A percentile compares a stretch with the other conserved stretches of the same genome.
Evolutionary conservation across 257 asterid genomes (phyloP).

Genomic region (Orobanche coerulescens): DNA sequence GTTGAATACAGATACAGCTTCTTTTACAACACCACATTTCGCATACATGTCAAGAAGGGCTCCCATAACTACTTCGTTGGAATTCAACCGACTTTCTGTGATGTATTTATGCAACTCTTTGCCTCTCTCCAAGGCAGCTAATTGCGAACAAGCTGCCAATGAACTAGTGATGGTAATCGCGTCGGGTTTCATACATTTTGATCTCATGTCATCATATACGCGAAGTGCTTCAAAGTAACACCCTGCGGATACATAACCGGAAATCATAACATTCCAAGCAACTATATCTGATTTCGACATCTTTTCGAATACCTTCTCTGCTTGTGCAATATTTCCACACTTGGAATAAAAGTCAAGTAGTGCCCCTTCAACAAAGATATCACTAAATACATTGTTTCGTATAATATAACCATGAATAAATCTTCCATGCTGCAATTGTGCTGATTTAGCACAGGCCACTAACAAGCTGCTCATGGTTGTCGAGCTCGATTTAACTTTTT

Average conservation of each 20-base stretch:
- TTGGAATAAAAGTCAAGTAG: conserved; percentile 67
- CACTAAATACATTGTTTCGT: conserved; percentile 31
- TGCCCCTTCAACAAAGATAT: conserved; percentile 42
- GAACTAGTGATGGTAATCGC: conserved; percentile 58
- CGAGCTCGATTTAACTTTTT: conserved; percentile 35
- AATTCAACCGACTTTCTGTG: conserved; percentile 29
- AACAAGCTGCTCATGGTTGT: conserved; percentile 57
- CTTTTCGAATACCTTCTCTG: conserved; percentile 36
- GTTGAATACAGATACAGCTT: conserved; percentile 49
- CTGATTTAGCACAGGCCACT: conserved; percentile 61
- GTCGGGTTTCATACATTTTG: conserved; percentile 40
- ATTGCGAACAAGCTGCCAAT: conserved; percentile 65
- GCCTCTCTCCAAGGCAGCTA: conserved; percentile 59
- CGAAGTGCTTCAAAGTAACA: conserved; percentile 57
- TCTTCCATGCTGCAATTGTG: conserved; percentile 43
- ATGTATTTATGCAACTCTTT: conserved; percentile 48
- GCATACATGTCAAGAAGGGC: conserved; percentile 84
- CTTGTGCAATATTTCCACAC: conserved; percentile 38
- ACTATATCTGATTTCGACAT: conserved; percentile 39
- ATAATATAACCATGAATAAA: conserved; percentile 52
- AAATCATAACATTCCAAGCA: conserved; percentile 75
- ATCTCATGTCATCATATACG: conserved; percentile 45
- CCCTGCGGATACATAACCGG: conserved; percentile 73
- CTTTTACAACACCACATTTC: conserved; percentile 65
- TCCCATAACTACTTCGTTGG: conserved; percentile 60